Evolutionary conservation across 2,329 filamentous ascomycete genomes (phyloP), one percentile per base, ranked within the genome.

Genomic region (Curvularia sp.): DNA sequence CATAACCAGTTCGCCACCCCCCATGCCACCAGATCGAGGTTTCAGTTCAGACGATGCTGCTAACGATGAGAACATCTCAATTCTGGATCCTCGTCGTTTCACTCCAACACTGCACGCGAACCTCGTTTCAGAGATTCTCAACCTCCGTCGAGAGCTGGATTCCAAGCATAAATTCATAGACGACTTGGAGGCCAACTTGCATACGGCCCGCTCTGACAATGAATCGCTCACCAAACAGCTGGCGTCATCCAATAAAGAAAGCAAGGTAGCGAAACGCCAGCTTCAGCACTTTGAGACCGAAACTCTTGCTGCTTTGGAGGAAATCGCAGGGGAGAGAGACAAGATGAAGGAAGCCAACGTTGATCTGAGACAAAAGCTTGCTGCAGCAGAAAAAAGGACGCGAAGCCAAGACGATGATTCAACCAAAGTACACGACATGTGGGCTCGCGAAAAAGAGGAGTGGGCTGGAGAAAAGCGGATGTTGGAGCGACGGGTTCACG

Each of bases 31-130:
- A 22, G 86, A 67, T 79, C 82, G 20, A 85, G 85, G 13, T 81
- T 65, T 62, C 26, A 59, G 62, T 31, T 58, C 63, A 1, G 67
- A 83, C 57, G 88, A 92, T 72, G 77, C 63, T 6, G 57, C 63
- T 43, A 67, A 86, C 24, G 88, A 94, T 64, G 90, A 94, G 62
- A 86, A 81, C 44, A 87, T 93, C 33, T 87, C 86, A 2, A 88
- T 92, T 22, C 82, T 97, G 30, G 95, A 99, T 72, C 93, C 95
- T 3, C 88, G 94, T 55, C 87, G 95, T 38, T 97, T 99, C 73
- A 99, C 95, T 0, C 95, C 95, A 1, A 98, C 93, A 0, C 81
- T 99, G 10, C 95, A 98, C 76, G 95, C 95, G 8, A 97, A 92
- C 49, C 82, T 99, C 6, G 94, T 99, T 0, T 94, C 94, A 0